A percentile compares a stretch with the other conserved stretches of the same genome.
These are phyloP conservation scores for Eucalyptus sideroxylon DNA, from an alignment of 345 rosid species.

Conservation along the genomic window DNA sequence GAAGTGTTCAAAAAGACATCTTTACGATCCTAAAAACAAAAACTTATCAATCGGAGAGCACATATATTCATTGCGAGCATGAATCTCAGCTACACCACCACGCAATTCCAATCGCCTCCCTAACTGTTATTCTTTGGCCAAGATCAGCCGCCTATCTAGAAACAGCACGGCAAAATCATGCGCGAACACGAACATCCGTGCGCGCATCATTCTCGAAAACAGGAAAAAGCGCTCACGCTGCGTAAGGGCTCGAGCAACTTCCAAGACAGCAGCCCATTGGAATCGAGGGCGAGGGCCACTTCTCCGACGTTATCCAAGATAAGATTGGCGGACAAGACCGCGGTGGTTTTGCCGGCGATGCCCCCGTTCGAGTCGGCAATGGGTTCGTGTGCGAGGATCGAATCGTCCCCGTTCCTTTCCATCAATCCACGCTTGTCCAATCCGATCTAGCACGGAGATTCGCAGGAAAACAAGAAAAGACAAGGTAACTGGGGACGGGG, in stretches of 20 bases:
- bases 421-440: neutral
- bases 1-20: neutral
- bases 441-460: neutral
- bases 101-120: neutral
- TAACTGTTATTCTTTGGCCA: neutral
- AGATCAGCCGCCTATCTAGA: neutral
- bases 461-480: neutral
- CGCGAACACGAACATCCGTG: neutral
- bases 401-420: neutral
- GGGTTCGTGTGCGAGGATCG: neutral
- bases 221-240: slow-evolving; percentile 20
- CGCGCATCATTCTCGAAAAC: neutral
- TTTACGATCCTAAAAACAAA: neutral
- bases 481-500: neutral
- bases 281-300: slow-evolving; percentile 34
- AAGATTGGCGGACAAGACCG: slow-evolving; percentile 8
- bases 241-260: slow-evolving; percentile 29
- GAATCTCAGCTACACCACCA: neutral
- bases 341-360: neutral
- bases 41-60: neutral
- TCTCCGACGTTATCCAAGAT: slow-evolving; percentile 63
- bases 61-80: neutral
- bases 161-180: neutral
- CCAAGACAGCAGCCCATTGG: slow-evolving; percentile 80
- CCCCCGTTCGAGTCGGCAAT: neutral